Conservation (phyloP, 805 yeast genomes). For the Saccharomyces jurei region DNA sequence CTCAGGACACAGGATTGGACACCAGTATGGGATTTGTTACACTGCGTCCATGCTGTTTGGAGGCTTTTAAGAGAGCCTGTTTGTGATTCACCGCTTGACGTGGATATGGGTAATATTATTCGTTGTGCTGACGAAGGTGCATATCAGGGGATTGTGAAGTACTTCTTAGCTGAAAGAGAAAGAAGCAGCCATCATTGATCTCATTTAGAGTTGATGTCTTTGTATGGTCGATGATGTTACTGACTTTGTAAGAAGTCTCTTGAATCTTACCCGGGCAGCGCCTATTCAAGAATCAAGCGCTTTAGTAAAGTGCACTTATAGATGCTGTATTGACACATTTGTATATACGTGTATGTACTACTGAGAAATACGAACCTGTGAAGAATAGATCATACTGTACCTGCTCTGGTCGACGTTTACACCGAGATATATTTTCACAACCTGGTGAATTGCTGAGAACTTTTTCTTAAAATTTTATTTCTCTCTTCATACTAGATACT, state of each 20-base stretch:
- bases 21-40: conserved; percentile 62
- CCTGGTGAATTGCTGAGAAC: neutral
- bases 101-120: conserved; percentile 57
- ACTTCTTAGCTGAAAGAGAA: conserved; percentile 22
- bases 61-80: conserved; percentile 56
- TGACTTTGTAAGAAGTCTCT: neutral
- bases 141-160: conserved; percentile 36
- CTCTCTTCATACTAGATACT: neutral
- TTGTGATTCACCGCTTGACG: conserved; percentile 62
- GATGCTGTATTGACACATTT: neutral
- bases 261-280: neutral
- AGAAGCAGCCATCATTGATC: neutral
- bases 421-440: neutral
- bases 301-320: neutral
- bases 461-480: neutral
- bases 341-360: neutral
- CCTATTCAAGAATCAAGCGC: neutral
- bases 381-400: neutral
- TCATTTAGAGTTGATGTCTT: neutral
- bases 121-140: conserved; percentile 41
- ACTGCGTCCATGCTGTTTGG: conserved; percentile 49
- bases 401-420: neutral
- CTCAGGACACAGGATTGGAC: conserved; percentile 51
- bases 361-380: neutral
- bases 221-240: neutral